Evolutionary conservation across 257 asterid species (phyloP), one percentile per base, ranked within the genome.

Genomic region (Schizonepeta tenuifolia): DNA sequence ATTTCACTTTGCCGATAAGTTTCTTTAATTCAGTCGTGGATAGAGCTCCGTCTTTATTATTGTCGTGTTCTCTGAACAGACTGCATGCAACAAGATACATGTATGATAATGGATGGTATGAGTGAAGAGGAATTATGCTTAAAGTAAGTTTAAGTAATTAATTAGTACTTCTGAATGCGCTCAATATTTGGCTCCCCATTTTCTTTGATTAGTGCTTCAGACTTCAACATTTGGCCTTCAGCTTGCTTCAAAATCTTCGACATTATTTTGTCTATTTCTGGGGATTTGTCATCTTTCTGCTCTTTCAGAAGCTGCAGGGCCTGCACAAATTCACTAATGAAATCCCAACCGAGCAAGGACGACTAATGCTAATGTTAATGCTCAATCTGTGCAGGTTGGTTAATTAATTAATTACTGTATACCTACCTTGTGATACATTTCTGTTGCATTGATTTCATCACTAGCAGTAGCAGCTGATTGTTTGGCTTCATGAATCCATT

Each of bases 171-270:
- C 70, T 77, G 57, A 67, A 87, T 84, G 35, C 77, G 78, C 53
- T 87, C 86, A 0, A 63, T 47, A 49, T 84, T 78, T 33, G 88
- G 92, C 77, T 79, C 83, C 71, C 92, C 92, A 7, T 83, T 85
- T 1, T 73, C 63, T 9, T 83, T 75, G 75, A 78, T 69, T 6
- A 87, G 84, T 61, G 71, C 57, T 77, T 84, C 75, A 11, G 84
- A 69, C 78, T 68, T 80, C 53, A 83, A 75, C 44, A 81, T 10
- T 15, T 81, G 73, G 20, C 73, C 78, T 75, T 86, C 81, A 4
- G 87, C 82, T 66, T 86, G 92, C 70, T 65, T 72, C 66, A 84
- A 63, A 60, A 84, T 69, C 85, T 82, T 83, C 0, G 89, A 78
- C 82, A 84, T 64, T 61, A 86, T 77, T 33, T 51, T 54, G 35